These are phyloP conservation scores for Gloeostereum incarnatum DNA, from an alignment of 768 basidiomycete genomes.

Conservation along the genomic window DNA sequence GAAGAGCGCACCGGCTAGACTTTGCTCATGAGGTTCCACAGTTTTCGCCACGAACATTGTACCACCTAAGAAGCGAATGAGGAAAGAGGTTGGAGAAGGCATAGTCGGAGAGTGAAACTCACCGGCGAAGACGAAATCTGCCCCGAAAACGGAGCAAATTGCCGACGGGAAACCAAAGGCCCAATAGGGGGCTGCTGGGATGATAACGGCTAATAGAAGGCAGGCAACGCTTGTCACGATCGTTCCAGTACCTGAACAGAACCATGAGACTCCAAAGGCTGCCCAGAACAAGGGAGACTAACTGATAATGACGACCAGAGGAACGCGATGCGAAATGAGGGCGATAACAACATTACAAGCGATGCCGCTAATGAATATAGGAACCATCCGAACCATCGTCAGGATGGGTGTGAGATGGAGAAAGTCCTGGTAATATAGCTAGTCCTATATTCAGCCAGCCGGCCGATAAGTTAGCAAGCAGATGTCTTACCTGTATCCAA, in stretches of 20 bases:
- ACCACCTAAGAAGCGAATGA: too few relatives aligned
- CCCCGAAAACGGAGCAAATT: constrained; percentile 58
- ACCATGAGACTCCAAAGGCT: not conserved
- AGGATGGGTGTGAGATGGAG: constrained; percentile 39
- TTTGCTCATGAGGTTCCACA: constrained; percentile 60
- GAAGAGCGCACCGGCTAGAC: constrained; percentile 66
- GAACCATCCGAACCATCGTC: constrained; percentile 58
- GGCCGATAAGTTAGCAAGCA: not conserved
- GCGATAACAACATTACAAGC: constrained; percentile 60
- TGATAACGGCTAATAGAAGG: constrained; percentile 61
- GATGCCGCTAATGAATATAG: constrained; percentile 64
- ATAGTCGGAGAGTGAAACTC: too few relatives aligned
- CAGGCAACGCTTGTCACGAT: constrained; percentile 46
- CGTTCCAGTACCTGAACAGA: constrained; percentile 34
- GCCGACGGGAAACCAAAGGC: constrained; percentile 68
- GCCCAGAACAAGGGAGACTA: not conserved
- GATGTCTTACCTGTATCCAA: constrained; percentile 16
- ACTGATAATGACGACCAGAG: constrained; percentile 55
- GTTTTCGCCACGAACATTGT: constrained; percentile 69
- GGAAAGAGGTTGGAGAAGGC: too few relatives aligned
- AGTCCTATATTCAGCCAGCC: not conserved
- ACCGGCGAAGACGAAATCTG: constrained; percentile 66
- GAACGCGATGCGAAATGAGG: constrained; percentile 42
- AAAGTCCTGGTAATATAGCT: constrained; percentile 73
- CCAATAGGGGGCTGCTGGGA: constrained; percentile 55